These are phyloP conservation scores for Hanseniaspora guilliermondii DNA, from an alignment of 805 yeast species.

Conservation along the genomic window DNA sequence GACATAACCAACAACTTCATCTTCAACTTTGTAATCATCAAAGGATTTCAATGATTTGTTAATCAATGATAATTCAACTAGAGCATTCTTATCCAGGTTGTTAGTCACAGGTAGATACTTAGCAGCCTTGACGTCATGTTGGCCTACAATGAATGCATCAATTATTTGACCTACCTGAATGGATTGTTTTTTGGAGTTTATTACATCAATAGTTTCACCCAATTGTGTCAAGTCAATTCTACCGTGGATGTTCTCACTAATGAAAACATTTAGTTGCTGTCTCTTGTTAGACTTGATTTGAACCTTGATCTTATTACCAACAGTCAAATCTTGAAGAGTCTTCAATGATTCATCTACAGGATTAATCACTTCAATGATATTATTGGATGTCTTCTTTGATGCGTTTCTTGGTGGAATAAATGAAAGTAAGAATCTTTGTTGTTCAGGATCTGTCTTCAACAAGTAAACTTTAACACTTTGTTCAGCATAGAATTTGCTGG, in stretches of 20 bases:
- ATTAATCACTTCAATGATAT: constrained; percentile 27
- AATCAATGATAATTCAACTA: constrained; percentile 51
- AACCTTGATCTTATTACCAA: constrained; percentile 54
- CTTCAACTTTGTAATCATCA: constrained; percentile 38
- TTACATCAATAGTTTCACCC: constrained; percentile 41
- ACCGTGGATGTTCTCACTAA: constrained; percentile 71
- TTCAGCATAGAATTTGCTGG: constrained; percentile 42
- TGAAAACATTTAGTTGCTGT: constrained; percentile 59
- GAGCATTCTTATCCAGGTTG: constrained; percentile 40
- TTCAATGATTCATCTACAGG: constrained; percentile 50
- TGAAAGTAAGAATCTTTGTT: constrained; percentile 58
- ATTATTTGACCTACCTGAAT: constrained; percentile 49
- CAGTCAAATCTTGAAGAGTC: constrained; percentile 37
- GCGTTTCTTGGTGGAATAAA: constrained; percentile 32
- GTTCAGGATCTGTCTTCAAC: constrained; percentile 52
- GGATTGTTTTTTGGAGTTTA: constrained; percentile 43
- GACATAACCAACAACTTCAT: constrained; percentile 44
- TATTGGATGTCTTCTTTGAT: constrained; percentile 13
- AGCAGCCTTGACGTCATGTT: constrained; percentile 57
- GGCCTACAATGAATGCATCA: constrained; percentile 61
- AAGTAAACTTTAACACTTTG: constrained; percentile 66
- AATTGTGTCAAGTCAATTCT: constrained; percentile 66
- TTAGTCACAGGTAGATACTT: constrained; percentile 55
- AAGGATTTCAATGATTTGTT: constrained; percentile 27
- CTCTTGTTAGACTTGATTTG: constrained; percentile 49